These are phyloP conservation scores for Arthrobotrys entomopaga DNA, from an alignment of 2,329 filamentous ascomycete genomes.

Conservation along the genomic window DNA sequence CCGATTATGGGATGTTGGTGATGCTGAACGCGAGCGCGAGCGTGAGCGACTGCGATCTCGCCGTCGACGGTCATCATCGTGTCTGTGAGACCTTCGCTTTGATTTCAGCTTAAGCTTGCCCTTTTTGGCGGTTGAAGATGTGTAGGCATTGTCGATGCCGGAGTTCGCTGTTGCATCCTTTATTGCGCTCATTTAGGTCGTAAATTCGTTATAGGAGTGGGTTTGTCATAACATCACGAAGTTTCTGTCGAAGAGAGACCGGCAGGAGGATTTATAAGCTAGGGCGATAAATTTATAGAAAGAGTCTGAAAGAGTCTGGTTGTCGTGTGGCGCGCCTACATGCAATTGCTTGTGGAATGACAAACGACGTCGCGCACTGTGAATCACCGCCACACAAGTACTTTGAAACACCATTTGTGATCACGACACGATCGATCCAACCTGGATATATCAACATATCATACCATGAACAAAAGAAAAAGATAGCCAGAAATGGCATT, in stretches of 20 bases:
- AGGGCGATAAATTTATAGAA: background rate
- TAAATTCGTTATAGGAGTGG: background rate
- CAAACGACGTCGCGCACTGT: slow-evolving; percentile 15
- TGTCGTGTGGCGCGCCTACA: slow-evolving; percentile 2
- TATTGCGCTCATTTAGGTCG: slow-evolving; percentile 13
- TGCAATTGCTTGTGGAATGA: no score
- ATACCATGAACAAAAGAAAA: slow-evolving; percentile 1
- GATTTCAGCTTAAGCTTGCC: slow-evolving; percentile 52
- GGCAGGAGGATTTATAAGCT: no score
- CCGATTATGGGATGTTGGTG: slow-evolving; percentile 60
- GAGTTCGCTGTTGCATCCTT: slow-evolving; percentile 16
- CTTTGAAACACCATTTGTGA: background rate
- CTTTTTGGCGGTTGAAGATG: slow-evolving; percentile 41
- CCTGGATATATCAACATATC: background rate
- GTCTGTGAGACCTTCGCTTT: slow-evolving; percentile 33
- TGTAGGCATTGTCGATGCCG: slow-evolving; percentile 44
- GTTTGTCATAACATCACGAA: slow-evolving; percentile 24
- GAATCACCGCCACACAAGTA: slow-evolving; percentile 21
- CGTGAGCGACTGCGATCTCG: slow-evolving; percentile 23
- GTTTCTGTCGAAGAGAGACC: no score
- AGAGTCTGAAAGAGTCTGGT: background rate
- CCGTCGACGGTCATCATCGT: slow-evolving; percentile 16
- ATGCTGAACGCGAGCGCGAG: slow-evolving; percentile 55
- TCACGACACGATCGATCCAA: no score
- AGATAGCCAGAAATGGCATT: slow-evolving; percentile 36